Base-by-base conservation (phyloP, 768 basidiomycete species). In the Trametes meyenii region DNA sequence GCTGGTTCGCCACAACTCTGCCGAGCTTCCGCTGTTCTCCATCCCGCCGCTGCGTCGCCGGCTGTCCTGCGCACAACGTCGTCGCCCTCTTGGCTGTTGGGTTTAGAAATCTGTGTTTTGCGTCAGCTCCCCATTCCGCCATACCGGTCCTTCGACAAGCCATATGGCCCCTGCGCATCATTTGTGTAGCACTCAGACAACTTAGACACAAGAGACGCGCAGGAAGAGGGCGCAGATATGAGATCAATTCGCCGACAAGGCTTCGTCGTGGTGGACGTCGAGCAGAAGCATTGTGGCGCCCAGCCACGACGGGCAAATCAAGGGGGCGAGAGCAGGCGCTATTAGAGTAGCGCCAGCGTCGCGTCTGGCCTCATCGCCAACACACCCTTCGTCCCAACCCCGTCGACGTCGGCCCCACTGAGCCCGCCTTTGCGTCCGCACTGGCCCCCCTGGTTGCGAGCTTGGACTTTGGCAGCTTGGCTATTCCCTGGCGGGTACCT, bases 271-370 rank as follows among this genome's bases (percentile, higher is more conserved):
- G 50, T 38, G 35, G 52, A 26, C 35, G 54, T 24, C 10, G 36
- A 50, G 55, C 38, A 33, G 36, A 46, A 36, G 58, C 58, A 42
- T 64, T 56, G 62, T 64, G 62, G 62, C 62, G 62, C 55, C 29
- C 43, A 50, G 40, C 44, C 12, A n/a, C 10, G 51, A 26, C 46
- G n/a, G 38, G 19, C 19, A 19, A 10, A 6, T 39, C 21, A 46
- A 19, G n/a, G 35, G 36, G 16, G 40, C 49, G 19, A 16, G 16
- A 16, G 35, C 16, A 52, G 51, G 35, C 55, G 56, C 61, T 13
- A 29, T 3, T 40, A 14, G 61, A 24, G 24, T 33, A 53, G 39
- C 51, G 49, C 29, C 19, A 17, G 21, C 14, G 52, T 38, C 39
- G 46, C 24, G 21, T 26, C 21, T 36, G 46, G 16, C 14, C 17